Evolutionary conservation across 306 rosid species (phyloP).

Genomic region (Aeschynomene evenia): DNA sequence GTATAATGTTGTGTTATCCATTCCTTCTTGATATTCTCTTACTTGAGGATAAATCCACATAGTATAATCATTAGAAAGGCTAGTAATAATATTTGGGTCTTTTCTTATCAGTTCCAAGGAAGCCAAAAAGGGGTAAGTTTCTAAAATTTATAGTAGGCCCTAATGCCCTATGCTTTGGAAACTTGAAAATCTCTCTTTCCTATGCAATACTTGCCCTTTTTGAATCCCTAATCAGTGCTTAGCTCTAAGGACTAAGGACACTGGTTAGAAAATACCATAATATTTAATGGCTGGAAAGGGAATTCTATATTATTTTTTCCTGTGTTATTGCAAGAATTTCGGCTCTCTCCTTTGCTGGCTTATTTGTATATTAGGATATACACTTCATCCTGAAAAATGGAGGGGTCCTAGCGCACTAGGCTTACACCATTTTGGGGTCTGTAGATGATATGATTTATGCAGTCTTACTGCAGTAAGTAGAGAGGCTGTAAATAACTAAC

Average conservation of each 20-base stretch:
- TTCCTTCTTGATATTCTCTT: constrained; percentile 7
- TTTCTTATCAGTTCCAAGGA: too few species aligned
- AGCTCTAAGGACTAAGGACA: too few species aligned
- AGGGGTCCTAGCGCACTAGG: neutral
- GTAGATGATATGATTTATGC: neutral
- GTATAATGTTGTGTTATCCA: constrained; percentile 7
- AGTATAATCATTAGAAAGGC: neutral
- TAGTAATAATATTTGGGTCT: neutral
- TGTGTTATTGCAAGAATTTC: neutral
- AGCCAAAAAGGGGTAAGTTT: too few species aligned
- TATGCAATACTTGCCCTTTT: too few species aligned
- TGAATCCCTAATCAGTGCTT: too few species aligned
- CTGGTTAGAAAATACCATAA: too few species aligned
- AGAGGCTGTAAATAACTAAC: constrained; percentile 11
- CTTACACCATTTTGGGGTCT: neutral
- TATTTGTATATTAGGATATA: constrained; percentile 2
- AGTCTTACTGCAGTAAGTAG: neutral
- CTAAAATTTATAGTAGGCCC: too few species aligned
- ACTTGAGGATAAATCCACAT: neutral
- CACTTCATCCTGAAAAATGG: neutral
- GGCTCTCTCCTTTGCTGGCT: neutral
- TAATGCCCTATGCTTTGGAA: too few species aligned
- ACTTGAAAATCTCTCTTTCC: too few species aligned
- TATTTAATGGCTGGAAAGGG: neutral
- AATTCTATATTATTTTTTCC: neutral